phyloP scores from a whole-genome alignment of 2,329 filamentous ascomycete genomes.

The Fusarium coffeatum region DNA sequence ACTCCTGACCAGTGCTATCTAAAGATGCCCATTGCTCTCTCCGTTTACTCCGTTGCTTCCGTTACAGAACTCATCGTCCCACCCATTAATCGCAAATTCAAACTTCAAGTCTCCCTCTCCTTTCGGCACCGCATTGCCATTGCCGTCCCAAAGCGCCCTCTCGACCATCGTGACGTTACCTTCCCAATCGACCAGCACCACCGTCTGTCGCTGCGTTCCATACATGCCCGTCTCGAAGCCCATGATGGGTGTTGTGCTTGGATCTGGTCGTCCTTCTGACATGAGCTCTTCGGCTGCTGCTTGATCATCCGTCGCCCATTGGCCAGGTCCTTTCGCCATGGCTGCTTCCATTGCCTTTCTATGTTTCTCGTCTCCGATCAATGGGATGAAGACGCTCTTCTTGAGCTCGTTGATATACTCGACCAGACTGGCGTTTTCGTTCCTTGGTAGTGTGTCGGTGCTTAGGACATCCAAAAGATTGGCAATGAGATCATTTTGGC shows the following conservation, averaged over 20 bases:
- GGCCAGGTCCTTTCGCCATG: slow-evolving; percentile 52
- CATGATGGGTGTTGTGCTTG: slow-evolving; percentile 47
- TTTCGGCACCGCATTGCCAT: slow-evolving; percentile 65
- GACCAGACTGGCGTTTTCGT: slow-evolving; percentile 60
- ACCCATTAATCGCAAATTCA: slow-evolving; percentile 67
- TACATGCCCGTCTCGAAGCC: slow-evolving; percentile 70
- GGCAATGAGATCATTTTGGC: slow-evolving; percentile 62
- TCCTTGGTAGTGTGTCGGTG: slow-evolving; percentile 64
- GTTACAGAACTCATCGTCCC: slow-evolving; percentile 51
- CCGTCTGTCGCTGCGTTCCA: slow-evolving; percentile 73
- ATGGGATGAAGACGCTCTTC: slow-evolving; percentile 71
- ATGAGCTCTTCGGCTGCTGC: slow-evolving; percentile 53
- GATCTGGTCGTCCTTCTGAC: slow-evolving; percentile 54
- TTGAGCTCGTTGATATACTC: slow-evolving; percentile 66
- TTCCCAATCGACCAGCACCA: slow-evolving; percentile 71
- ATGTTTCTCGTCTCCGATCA: slow-evolving; percentile 63
- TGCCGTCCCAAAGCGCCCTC: slow-evolving; percentile 68
- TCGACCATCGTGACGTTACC: slow-evolving; percentile 71
- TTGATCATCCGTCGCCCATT: slow-evolving; percentile 55
- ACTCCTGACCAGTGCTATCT: neutral
- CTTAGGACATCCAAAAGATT: slow-evolving; percentile 67
- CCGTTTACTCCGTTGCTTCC: slow-evolving; percentile 7
- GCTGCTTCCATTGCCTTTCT: slow-evolving; percentile 59
- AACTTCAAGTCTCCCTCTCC: slow-evolving; percentile 68
- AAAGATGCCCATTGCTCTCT: slow-evolving; percentile 10